Evolutionary conservation across 805 yeast species (phyloP), one percentile per base, ranked within the genome.

Genomic region (Isabelozyma gotoi): DNA sequence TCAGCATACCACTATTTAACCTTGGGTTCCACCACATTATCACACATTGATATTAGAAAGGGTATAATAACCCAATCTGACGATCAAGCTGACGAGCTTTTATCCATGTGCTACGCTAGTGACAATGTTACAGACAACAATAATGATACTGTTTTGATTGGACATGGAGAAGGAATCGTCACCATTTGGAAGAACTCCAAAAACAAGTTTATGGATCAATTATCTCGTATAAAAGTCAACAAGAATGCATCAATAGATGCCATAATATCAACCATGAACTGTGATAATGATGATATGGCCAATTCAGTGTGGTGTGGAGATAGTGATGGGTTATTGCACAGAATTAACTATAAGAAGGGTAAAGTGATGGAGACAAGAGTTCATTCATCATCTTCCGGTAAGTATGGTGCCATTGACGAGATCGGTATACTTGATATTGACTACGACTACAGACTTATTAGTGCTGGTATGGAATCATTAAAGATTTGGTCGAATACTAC

Each of bases 61-160:
- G 87, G 86, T 4, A 74, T 82, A 2, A 62, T 84, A 1, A 65
- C 78, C 3, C 76, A 76, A 33, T 82, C 91, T 31, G 98, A 91
- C 49, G 91, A 89, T 59, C 99, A 92, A 66, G 96, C 86, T 52
- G 98, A 92, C 57, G 99, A 92, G 59, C 66, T 92, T n/a, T 65
- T 92, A 35, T 75, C 90, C 43, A 84, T 88, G 54, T 70, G 87
- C 32, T 81, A 83, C 67, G 77, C 83, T 1, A 53, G 68, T 1
- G 87, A 84, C 48, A 77, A 77, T 2, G 51, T 62, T 10, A 62
- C 56, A 32, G 63, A 53, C 8, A 76, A 81, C 11, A 77, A 75
- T 38, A 87, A 83, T 42, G 82, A 80, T 15, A 75, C 80, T 0
- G 76, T 83, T 3, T 78, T 85, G 3, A 90, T 91, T 52, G 92